Evolutionary conservation across 257 asterid species (phyloP), one percentile per base, ranked within the genome.

Genomic region (Cynanchum wilfordii): DNA sequence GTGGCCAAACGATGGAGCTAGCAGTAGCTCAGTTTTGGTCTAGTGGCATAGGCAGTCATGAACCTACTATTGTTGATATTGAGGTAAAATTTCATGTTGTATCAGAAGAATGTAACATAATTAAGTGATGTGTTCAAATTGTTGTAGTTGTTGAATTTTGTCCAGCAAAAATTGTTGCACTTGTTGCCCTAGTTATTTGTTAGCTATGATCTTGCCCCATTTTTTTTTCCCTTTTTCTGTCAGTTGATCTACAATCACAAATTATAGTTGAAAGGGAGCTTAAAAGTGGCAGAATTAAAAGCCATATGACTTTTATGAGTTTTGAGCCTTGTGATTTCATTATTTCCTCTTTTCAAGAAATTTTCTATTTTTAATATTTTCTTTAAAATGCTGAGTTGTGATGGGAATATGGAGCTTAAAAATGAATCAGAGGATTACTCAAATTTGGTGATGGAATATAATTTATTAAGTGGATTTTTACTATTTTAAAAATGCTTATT

Each of bases 21-120:
- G 95, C 93, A 82, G 75, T 94, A 79, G 97, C 98, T 72, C 99
- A 94, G 76, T 91, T 88, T 82, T 91, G 99, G 99, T 91, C 99
- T 65, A 94, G 99, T 74, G 99, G 97, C 67, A 82, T 77, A 44
- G 99, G 97, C 86, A 85, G 93, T 86, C 95, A 84, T 68, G 97
- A 88, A 76, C 79, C 83, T 66, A 88, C 99, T 2, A 72, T 16
- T 71, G 93, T 89, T 55, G 96, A 89, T 83, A 85, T 94, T 75
- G 97, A 94, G 97, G 99, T 94, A 84, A 74, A 42, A 16, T 36
- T 20, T 54, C 10, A 2, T 20, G 16, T 77, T 36, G 47, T n/a
- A 74, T 64, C 55, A 72, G 12, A 56, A 45, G 45, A 52, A 71
- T 19, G 62, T 16, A 15, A 68, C 17, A 44, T 66, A n/a, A 66